Evolutionary conservation across 805 yeast genomes (phyloP).

Genomic region (Yamadazyma tumulicola): DNA sequence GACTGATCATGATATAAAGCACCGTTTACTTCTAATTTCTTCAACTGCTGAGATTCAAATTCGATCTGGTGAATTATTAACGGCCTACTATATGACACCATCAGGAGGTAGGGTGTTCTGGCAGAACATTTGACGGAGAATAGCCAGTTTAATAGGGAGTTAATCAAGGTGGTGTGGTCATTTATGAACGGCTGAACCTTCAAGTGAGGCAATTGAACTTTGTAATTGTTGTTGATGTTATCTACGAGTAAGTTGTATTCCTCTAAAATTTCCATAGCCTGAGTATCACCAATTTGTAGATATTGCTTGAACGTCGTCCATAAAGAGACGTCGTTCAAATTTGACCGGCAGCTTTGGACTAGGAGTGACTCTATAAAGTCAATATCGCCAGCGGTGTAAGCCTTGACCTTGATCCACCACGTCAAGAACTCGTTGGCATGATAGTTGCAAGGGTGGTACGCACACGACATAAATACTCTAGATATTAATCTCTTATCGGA

Average conservation of each 20-base stretch:
- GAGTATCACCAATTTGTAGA: background rate
- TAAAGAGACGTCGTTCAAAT: constrained; percentile 20
- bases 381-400: background rate
- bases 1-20: too few species aligned
- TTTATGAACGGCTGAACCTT: background rate
- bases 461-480: constrained; percentile 25
- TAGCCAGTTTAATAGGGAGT: constrained; percentile 10
- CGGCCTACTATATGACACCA: too few species aligned
- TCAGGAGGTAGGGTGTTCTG: constrained; percentile 13
- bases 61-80: too few species aligned
- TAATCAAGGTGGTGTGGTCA: background rate
- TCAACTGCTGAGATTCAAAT: too few species aligned
- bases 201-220: background rate
- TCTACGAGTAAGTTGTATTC: constrained; percentile 9
- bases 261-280: constrained; percentile 2
- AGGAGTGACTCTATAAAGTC: constrained; percentile 5
- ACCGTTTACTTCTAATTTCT: too few species aligned
- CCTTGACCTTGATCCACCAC: constrained; percentile 23
- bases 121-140: constrained; percentile 10
- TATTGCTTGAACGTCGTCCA: constrained; percentile 18
- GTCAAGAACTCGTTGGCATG: constrained; percentile 31
- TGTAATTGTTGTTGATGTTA: constrained; percentile 5
- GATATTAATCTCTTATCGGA: too few species aligned
- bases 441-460: constrained; percentile 37
- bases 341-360: constrained; percentile 10